Base-by-base conservation (phyloP, 352 stramenopile genomes). In the Globisporangium megalacanthum region DNA sequence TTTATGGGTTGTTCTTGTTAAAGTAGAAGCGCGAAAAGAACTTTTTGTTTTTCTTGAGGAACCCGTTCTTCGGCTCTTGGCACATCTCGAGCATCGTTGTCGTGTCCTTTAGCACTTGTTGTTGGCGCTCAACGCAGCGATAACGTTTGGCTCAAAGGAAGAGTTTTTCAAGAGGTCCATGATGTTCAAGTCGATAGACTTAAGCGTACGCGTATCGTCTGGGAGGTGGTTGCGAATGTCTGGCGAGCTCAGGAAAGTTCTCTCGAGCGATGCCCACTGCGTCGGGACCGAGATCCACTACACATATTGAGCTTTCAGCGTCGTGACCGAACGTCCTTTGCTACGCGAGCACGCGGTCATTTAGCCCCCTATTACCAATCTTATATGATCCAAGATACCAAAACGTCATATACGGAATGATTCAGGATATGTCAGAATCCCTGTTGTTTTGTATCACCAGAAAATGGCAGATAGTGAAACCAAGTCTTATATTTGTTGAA, bases 1-100 rank as follows among this genome's bases (percentile, higher is more conserved):
- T 98, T 61, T 96, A 96, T 2, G 96, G 96, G 60, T 98, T 98
- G 63, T 95, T 95, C 45, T 84, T 84, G n/a, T 95, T 95, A 52
- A 95, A 95, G 65, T 95, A 95, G 60, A 95, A 95, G 0, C 86
- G 82, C n/a, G 86, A 84, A 69, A 93, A 95, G 55, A 94, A 92
- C 54, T 95, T 95, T 61, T 95, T 95, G 68, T 95, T 95, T 72
- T 93, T 95, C 83, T 95, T 84, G 29, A 95, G 67, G 58, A 94
- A 94, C 56, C 94, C 86, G 44, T 94, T 95, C 20, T 94, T 58
- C 7, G 76, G 88, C 49, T 95, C 94, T 54, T 95, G 84, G 51
- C 86, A 95, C 56, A 91, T 94, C 58, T 95, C 84, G 0, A 95
- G 66, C 79, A 92, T 93, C 6, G 79, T 69, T 3, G 85, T 95